Conservation (phyloP, 768 basidiomycete genomes). For the Leccinellum albellum region DNA sequence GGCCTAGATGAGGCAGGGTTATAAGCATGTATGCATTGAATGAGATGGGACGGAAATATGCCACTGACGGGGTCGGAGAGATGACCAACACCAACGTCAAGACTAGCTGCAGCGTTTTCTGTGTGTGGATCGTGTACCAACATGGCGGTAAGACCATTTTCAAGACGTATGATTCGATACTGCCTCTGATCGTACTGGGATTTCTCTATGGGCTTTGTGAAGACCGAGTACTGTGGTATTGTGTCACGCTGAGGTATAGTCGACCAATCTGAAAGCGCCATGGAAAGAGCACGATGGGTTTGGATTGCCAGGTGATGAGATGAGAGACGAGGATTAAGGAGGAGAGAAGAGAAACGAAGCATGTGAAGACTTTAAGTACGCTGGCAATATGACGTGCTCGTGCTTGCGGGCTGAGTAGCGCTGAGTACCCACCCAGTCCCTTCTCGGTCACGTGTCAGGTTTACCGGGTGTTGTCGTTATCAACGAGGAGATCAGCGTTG, state of each 20-base stretch:
- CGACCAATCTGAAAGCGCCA: slow-evolving; percentile 23
- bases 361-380: not conserved
- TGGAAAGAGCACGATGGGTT: slow-evolving; percentile 17
- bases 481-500: not conserved
- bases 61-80: slow-evolving; percentile 81
- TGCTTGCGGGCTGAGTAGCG: not conserved
- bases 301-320: not conserved
- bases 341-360: slow-evolving; percentile 12
- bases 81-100: slow-evolving; percentile 94
- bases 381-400: not conserved
- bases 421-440: slow-evolving; percentile 26
- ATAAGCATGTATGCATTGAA: not conserved
- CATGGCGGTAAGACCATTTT: slow-evolving; percentile 85
- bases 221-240: slow-evolving; percentile 50
- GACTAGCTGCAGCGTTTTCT: slow-evolving; percentile 92
- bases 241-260: slow-evolving; percentile 9
- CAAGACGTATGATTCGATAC: slow-evolving; percentile 78
- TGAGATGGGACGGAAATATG: not conserved
- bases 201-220: slow-evolving; percentile 58
- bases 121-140: slow-evolving; percentile 80
- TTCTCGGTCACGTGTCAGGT: slow-evolving; percentile 16
- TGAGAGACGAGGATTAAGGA: slow-evolving; percentile 1
- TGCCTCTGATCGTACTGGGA: slow-evolving; percentile 75
- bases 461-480: not conserved
- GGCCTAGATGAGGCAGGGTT: slow-evolving; percentile 38